These are phyloP conservation scores for Candida tetrigidarum DNA, from an alignment of 1,139 yeast species.

Conservation along the genomic window DNA sequence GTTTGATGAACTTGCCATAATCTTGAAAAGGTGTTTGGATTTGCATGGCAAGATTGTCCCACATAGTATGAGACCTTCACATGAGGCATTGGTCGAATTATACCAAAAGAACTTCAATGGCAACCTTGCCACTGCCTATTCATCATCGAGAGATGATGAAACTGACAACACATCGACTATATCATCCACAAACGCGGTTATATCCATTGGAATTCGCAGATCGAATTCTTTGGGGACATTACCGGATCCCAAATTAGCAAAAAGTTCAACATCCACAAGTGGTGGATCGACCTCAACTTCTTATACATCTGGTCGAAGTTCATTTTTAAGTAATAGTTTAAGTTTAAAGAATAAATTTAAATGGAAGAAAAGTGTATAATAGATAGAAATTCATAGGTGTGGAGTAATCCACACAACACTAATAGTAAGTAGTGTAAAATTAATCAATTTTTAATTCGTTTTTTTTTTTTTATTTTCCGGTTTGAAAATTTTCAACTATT, in stretches of 20 bases:
- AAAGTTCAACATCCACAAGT: constrained; percentile 5
- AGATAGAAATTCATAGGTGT: background rate
- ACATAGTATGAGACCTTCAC: constrained; percentile 59
- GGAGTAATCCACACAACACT: too few species aligned
- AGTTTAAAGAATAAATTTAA: constrained; percentile 6
- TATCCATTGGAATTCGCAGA: constrained; percentile 7
- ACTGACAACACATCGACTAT: constrained; percentile 1
- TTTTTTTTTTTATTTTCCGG: background rate
- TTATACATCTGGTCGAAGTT: constrained; percentile 6
- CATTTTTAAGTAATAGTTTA: constrained; percentile 6
- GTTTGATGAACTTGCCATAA: constrained; percentile 70
- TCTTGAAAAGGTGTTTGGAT: constrained; percentile 67
- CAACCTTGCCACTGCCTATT: constrained; percentile 4
- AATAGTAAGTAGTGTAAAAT: background rate
- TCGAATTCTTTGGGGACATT: constrained; percentile 4
- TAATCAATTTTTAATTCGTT: background rate
- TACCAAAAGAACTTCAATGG: constrained; percentile 69
- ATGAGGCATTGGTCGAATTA: constrained; percentile 66
- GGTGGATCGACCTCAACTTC: constrained; percentile 7
- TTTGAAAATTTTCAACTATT: constrained; percentile 1
- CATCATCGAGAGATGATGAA: constrained; percentile 6
- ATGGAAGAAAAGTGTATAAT: constrained; percentile 6
- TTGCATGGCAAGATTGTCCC: constrained; percentile 73
- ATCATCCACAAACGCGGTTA: constrained; percentile 5
- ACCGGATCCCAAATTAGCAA: constrained; percentile 5